Evolutionary conservation across 805 yeast species (phyloP).

Genomic region (Lipomyces sp.): DNA sequence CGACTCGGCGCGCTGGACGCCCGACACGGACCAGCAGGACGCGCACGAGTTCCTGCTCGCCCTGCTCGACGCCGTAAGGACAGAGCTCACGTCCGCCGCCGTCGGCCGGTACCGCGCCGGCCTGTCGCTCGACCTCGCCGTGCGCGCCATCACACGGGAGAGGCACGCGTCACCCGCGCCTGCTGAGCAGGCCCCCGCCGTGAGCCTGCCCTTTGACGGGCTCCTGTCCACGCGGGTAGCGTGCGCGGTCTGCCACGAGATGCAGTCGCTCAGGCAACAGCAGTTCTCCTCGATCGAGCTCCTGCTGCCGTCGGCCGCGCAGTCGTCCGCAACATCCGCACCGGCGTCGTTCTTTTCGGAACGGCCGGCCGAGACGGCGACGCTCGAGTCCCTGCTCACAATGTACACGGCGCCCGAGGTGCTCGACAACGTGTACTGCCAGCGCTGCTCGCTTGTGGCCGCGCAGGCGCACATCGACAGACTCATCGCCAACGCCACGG

Average conservation of each 20-base stretch:
- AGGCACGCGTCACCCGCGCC: neutral
- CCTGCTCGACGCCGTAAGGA: constrained; percentile 18
- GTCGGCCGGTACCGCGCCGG: neutral
- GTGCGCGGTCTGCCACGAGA: constrained; percentile 86
- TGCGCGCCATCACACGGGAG: neutral
- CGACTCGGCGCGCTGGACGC: constrained; percentile 17
- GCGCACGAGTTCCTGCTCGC: constrained; percentile 29
- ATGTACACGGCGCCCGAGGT: constrained; percentile 78
- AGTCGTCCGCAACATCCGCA: neutral
- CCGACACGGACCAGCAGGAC: constrained; percentile 27
- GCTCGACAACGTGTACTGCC: constrained; percentile 91
- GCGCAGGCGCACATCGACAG: constrained; percentile 35
- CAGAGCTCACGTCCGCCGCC: constrained; percentile 5
- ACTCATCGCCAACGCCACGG: constrained; percentile 12
- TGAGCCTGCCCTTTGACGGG: constrained; percentile 74
- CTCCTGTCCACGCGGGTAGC: constrained; percentile 84
- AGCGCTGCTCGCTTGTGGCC: constrained; percentile 71
- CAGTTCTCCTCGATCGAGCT: constrained; percentile 49
- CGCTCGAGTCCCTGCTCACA: constrained; percentile 40
- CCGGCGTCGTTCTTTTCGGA: neutral
- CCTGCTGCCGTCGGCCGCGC: constrained; percentile 9
- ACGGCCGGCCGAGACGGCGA: constrained; percentile 8
- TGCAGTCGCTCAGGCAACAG: constrained; percentile 84
- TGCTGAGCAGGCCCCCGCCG: neutral
- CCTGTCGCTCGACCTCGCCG: constrained; percentile 4